These are phyloP conservation scores for Wallacemonas rigidus DNA, from an alignment of 208 protist genomes.

Conservation along the genomic window DNA sequence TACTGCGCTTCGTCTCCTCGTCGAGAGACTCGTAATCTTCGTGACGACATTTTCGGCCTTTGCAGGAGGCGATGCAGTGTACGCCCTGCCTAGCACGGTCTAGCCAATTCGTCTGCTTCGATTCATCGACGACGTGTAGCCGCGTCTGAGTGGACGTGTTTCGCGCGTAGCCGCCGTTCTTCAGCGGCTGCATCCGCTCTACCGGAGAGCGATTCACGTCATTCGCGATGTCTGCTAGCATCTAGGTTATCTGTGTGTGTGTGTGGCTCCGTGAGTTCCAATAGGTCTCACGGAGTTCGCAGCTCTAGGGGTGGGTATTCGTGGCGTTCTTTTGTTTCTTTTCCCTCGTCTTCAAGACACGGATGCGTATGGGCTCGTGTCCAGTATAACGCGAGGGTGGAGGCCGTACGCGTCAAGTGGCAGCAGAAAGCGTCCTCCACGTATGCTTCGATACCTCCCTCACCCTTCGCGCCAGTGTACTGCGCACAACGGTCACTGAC, in stretches of 20 bases:
- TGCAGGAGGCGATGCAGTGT: conserved; percentile 85
- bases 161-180: conserved; percentile 22
- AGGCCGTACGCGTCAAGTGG: no score
- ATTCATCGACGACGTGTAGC: conserved; percentile 66
- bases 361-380: no score
- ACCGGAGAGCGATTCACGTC: conserved; percentile 35
- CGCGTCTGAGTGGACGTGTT: conserved; percentile 40
- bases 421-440: no score
- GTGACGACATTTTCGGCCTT: conserved; percentile 76
- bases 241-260: not conserved
- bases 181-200: conserved; percentile 34
- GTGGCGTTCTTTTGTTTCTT: no score
- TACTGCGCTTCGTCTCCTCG: conserved; percentile 39
- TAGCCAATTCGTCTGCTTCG: conserved; percentile 71
- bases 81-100: conserved; percentile 70
- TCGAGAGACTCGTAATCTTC: conserved; percentile 80
- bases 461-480: no score
- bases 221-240: conserved; percentile 41
- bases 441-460: no score
- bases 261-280: no score
- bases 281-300: no score
- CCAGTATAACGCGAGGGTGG: no score
- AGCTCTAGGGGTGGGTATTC: no score
- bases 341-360: no score
- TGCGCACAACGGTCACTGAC: no score